These are phyloP conservation scores for Daldinia childiae DNA, from an alignment of 495 filamentous ascomycete species.

Conservation along the genomic window DNA sequence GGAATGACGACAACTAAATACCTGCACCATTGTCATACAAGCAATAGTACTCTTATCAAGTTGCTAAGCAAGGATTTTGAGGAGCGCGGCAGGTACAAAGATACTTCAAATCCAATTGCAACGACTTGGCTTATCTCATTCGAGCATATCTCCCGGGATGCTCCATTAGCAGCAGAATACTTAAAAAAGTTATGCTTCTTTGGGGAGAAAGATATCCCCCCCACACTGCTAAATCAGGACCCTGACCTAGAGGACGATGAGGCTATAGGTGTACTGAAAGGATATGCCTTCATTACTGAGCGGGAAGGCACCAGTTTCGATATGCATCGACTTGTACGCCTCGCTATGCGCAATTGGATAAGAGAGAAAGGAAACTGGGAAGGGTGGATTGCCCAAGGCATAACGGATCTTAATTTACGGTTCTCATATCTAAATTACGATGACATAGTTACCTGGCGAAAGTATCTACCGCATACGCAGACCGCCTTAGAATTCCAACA, in stretches of 20 bases:
- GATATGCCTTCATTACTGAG: constrained; percentile 54
- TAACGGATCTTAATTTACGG: constrained; percentile 43
- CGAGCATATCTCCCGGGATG: constrained; percentile 47
- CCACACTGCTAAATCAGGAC: constrained; percentile 23
- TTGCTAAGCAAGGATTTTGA: constrained; percentile 39
- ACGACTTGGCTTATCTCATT: constrained; percentile 53
- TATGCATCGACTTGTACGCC: constrained; percentile 57
- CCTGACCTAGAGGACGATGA: constrained; percentile 34
- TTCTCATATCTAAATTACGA: constrained; percentile 48
- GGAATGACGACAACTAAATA: constrained; percentile 43
- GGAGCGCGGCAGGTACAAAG: constrained; percentile 40
- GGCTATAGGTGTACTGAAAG: constrained; percentile 52
- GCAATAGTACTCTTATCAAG: constrained; percentile 32
- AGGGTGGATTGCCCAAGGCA: constrained; percentile 43
- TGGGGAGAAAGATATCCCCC: constrained; percentile 54
- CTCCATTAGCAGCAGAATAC: constrained; percentile 51
- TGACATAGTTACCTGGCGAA: constrained; percentile 48
- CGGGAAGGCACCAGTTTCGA: constrained; percentile 40
- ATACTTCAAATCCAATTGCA: constrained; percentile 45
- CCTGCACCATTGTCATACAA: constrained; percentile 40
- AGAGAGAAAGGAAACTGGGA: constrained; percentile 34
- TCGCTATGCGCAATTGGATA: constrained; percentile 59
- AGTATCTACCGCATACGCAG: constrained; percentile 53
- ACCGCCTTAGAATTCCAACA: constrained; percentile 30
- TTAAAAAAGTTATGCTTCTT: constrained; percentile 54